Percentiles rank a stretch among this genome's conserved stretches.
phyloP scores from a whole-genome alignment of 331 rosid genomes.

The Telfairia occidentalis region DNA sequence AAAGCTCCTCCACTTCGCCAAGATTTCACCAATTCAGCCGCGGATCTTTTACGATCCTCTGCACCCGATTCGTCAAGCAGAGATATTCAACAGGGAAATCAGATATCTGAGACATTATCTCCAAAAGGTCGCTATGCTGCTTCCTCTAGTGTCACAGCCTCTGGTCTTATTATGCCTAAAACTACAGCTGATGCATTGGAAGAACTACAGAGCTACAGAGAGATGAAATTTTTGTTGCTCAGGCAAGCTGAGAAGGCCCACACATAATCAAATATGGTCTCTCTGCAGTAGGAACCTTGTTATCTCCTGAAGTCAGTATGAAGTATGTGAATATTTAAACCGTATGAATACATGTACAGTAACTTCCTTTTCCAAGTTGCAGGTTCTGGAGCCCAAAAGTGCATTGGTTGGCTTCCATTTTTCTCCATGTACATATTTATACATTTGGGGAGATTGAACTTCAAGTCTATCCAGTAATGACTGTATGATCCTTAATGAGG shows the following conservation, averaged over 20 bases:
- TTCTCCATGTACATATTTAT: constrained; percentile 8
- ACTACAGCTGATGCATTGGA: constrained; percentile 73
- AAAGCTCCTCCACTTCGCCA: constrained; percentile 77
- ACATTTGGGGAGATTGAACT: neutral
- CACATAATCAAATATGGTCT: constrained; percentile 16
- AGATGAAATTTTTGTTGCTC: constrained; percentile 51
- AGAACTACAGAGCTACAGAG: constrained; percentile 69
- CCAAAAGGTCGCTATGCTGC: constrained; percentile 15
- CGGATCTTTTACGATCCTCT: constrained; percentile 17
- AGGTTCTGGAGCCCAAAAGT: neutral
- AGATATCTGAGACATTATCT: neutral
- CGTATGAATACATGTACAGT: constrained; percentile 10
- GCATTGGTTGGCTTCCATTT: neutral
- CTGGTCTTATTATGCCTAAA: constrained; percentile 25
- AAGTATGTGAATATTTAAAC: constrained; percentile 1
- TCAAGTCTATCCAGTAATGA: neutral
- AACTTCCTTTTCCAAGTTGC: constrained; percentile 7
- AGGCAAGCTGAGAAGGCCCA: constrained; percentile 29
- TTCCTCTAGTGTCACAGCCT: constrained; percentile 30
- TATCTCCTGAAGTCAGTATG: neutral
- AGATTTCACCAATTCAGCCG: constrained; percentile 31
- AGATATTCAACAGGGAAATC: constrained; percentile 23
- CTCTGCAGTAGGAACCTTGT: neutral
- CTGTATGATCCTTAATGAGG: neutral
- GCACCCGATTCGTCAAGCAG: constrained; percentile 25